A percentile compares a stretch with the other conserved stretches of the same genome.
Evolutionary conservation across 805 yeast genomes (phyloP).

Genomic region (Candida glaebosa): DNA sequence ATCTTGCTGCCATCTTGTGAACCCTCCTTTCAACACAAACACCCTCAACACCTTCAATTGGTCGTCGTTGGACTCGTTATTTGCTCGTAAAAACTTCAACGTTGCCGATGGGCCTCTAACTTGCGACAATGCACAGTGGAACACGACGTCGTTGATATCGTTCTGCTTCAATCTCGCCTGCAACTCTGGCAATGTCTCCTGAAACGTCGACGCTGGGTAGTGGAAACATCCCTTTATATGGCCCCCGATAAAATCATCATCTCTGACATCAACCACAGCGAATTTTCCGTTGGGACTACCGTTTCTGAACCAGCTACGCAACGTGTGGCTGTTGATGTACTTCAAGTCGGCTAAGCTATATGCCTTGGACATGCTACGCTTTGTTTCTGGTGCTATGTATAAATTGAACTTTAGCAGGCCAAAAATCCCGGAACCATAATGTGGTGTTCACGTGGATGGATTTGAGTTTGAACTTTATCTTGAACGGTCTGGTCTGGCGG

Average conservation of each 20-base stretch:
- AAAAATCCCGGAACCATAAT: no score
- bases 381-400: neutral
- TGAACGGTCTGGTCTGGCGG: no score
- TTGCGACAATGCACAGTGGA: slow-evolving; percentile 90
- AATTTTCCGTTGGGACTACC: slow-evolving; percentile 40
- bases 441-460: neutral
- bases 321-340: slow-evolving; percentile 43
- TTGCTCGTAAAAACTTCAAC: slow-evolving; percentile 50
- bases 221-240: slow-evolving; percentile 57
- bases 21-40: slow-evolving; percentile 81
- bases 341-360: slow-evolving; percentile 41
- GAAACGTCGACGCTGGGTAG: slow-evolving; percentile 50
- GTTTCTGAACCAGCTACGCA: slow-evolving; percentile 43
- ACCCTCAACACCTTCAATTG: slow-evolving; percentile 41
- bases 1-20: slow-evolving; percentile 72
- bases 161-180: slow-evolving; percentile 27
- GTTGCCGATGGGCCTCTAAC: slow-evolving; percentile 91
- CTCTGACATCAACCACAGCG: slow-evolving; percentile 80
- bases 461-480: no score
- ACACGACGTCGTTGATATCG: slow-evolving; percentile 55
- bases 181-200: slow-evolving; percentile 35
- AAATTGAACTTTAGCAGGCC: no score
- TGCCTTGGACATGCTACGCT: slow-evolving; percentile 8
- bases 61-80: slow-evolving; percentile 28
- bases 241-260: slow-evolving; percentile 77